A percentile compares a stretch with the other conserved stretches of the same genome.
These are phyloP conservation scores for Aspergillus taichungensis DNA, from an alignment of 495 filamentous ascomycete species.

Conservation along the genomic window DNA sequence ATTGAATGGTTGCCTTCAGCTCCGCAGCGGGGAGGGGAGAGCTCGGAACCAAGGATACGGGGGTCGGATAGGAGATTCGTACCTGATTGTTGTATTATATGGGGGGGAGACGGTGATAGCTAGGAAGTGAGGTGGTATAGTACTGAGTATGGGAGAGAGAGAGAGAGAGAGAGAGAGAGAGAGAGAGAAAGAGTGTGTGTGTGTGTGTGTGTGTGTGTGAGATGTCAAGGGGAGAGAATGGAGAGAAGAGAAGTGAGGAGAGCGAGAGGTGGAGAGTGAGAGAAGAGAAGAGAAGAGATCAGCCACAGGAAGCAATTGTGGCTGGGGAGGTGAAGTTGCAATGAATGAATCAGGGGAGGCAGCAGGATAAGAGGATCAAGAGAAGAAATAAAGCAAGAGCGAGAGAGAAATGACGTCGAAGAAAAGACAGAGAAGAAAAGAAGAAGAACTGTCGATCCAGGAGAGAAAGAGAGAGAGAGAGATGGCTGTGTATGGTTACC, in stretches of 20 bases:
- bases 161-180: background rate
- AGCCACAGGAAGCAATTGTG: slow-evolving; percentile 13
- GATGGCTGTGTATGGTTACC: too few species aligned
- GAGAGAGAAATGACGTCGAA: background rate
- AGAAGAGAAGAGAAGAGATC: slow-evolving; percentile 1
- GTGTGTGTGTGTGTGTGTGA: too few species aligned
- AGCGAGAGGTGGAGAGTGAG: background rate
- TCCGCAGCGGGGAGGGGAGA: too few species aligned
- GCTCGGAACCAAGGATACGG: too few species aligned
- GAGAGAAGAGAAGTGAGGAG: background rate
- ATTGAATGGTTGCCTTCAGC: too few species aligned
- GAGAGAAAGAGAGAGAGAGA: too few species aligned
- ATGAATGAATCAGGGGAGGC: slow-evolving; percentile 7
- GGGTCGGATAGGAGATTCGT: too few species aligned
- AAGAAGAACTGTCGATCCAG: background rate
- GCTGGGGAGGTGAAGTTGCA: background rate
- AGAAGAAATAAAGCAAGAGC: slow-evolving; percentile 5
- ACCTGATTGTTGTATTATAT: too few species aligned
- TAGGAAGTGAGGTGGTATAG: too few species aligned
- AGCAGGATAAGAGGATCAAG: background rate
- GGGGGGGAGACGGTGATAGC: too few species aligned
- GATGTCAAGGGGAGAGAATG: background rate
- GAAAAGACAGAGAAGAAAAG: background rate
- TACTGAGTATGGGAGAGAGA: too few species aligned
- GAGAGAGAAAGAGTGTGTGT: too few species aligned